phyloP scores from a whole-genome alignment of 2,329 filamentous ascomycete species.

The Biscogniauxia sp. region DNA sequence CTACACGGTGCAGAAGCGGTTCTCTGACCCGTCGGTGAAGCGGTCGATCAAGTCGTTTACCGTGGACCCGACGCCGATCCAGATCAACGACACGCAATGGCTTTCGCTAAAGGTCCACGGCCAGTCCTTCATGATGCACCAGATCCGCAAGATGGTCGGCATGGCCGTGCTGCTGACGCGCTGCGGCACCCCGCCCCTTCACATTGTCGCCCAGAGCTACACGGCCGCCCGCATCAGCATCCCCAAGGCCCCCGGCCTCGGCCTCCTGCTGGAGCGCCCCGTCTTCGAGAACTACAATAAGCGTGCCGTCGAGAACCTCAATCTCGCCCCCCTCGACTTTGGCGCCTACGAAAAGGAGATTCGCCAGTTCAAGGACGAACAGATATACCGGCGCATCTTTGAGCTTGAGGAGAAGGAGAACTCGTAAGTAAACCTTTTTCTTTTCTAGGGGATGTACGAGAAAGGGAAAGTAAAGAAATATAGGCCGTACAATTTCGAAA shows the following conservation, averaged over 20 bases:
- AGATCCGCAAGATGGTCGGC: constrained; percentile 98
- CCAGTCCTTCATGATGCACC: constrained; percentile 99
- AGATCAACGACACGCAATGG: constrained; percentile 93
- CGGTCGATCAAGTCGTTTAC: constrained; percentile 91
- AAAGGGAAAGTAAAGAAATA: no score
- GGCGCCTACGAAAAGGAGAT: constrained; percentile 74
- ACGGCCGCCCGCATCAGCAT: constrained; percentile 73
- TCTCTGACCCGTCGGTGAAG: constrained; percentile 78
- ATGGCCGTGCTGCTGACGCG: constrained; percentile 84
- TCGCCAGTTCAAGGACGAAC: constrained; percentile 81
- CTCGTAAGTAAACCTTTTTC: constrained; percentile 58
- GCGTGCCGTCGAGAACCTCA: constrained; percentile 61
- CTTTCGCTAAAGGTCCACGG: constrained; percentile 93
- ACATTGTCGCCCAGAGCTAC: constrained; percentile 73
- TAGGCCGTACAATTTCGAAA: neutral
- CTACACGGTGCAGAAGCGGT: constrained; percentile 89
- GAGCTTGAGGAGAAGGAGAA: constrained; percentile 84
- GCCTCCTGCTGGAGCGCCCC: constrained; percentile 82
- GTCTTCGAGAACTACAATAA: constrained; percentile 90
- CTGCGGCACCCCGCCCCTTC: constrained; percentile 69
- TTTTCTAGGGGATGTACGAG: neutral
- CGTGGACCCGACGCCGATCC: constrained; percentile 71
- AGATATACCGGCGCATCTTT: constrained; percentile 93
- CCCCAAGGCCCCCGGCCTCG: constrained; percentile 88
- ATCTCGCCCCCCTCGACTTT: constrained; percentile 73